A percentile compares a stretch with the other conserved stretches of the same genome.
These are phyloP conservation scores for Berkeleyomyces rouxiae DNA, from an alignment of 2,329 filamentous ascomycete species.

Conservation along the genomic window DNA sequence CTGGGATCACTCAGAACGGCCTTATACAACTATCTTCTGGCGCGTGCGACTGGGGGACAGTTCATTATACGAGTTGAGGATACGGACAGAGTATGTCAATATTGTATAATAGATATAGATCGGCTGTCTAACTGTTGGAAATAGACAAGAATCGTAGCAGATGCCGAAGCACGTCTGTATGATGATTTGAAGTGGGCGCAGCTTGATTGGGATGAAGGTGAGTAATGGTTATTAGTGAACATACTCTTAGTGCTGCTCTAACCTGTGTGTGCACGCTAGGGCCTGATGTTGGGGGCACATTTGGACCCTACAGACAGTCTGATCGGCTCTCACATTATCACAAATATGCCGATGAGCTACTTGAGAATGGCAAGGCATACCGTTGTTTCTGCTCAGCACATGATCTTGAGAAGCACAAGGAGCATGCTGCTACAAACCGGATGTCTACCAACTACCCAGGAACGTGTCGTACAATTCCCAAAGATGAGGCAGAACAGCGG, in stretches of 20 bases:
- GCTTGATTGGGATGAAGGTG: conserved; percentile 82
- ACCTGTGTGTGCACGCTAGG: conserved; percentile 28
- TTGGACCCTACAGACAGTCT: conserved; percentile 62
- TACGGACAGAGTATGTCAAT: conserved; percentile 59
- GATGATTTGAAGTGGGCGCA: conserved; percentile 79
- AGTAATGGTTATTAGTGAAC: neutral
- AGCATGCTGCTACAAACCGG: conserved; percentile 38
- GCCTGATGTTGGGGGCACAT: conserved; percentile 62
- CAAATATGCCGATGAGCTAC: conserved; percentile 49
- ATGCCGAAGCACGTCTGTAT: conserved; percentile 62
- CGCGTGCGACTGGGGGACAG: conserved; percentile 70
- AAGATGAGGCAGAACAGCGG: conserved; percentile 51
- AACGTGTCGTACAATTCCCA: conserved; percentile 51
- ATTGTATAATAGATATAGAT: conserved; percentile 13
- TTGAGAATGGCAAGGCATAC: conserved; percentile 62
- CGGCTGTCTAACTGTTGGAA: conserved; percentile 1
- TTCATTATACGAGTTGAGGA: conserved; percentile 89
- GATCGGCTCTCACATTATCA: conserved; percentile 60
- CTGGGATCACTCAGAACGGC: conserved; percentile 83
- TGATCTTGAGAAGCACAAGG: conserved; percentile 50
- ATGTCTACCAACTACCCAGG: conserved; percentile 36
- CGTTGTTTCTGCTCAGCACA: conserved; percentile 78
- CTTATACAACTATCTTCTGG: conserved; percentile 88
- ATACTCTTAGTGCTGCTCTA: neutral
- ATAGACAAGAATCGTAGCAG: conserved; percentile 66